These are phyloP conservation scores for Leccinum subfulvum DNA, from an alignment of 1,284 basidiomycete genomes.

Conservation along the genomic window DNA sequence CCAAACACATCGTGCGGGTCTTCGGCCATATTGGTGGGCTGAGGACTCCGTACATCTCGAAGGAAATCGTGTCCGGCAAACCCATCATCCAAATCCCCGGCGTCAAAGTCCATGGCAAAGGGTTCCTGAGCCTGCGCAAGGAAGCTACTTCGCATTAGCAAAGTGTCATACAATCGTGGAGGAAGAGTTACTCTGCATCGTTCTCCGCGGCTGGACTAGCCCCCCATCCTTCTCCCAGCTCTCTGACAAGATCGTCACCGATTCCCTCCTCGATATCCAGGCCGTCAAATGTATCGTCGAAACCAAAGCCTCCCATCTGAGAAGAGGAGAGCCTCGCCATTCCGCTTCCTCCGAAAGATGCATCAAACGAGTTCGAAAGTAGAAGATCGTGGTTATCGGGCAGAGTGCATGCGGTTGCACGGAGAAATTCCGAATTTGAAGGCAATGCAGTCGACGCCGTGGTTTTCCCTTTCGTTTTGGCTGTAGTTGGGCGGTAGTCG, in stretches of 20 bases:
- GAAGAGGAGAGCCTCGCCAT: constrained; percentile 53
- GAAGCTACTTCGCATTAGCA: constrained; percentile 21
- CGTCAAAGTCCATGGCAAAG: constrained; percentile 16
- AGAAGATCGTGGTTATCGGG: constrained; percentile 68
- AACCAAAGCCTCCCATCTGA: constrained; percentile 48
- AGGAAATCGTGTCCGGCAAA: constrained; percentile 6
- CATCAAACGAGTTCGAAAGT: constrained; percentile 62
- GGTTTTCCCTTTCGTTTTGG: constrained; percentile 36
- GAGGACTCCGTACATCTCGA: constrained; percentile 2
- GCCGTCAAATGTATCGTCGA: constrained; percentile 57
- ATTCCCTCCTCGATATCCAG: constrained; percentile 57
- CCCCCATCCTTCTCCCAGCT: constrained; percentile 72
- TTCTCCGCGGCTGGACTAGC: constrained; percentile 30
- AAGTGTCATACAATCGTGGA: neutral
- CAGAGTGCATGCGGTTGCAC: constrained; percentile 60
- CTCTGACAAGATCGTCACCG: constrained; percentile 68
- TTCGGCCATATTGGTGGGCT: constrained; percentile 1
- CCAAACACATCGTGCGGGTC: constrained; percentile 8
- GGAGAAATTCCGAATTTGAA: constrained; percentile 40
- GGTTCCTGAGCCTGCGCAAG: constrained; percentile 14
- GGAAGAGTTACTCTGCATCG: constrained; percentile 14
- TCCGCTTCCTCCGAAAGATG: constrained; percentile 47
- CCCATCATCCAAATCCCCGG: constrained; percentile 14
- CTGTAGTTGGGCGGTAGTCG: constrained; percentile 47
- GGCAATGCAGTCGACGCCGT: constrained; percentile 24